These are phyloP conservation scores for Penicillium glabrum DNA, from an alignment of 2,329 filamentous ascomycete genomes.

Conservation along the genomic window DNA sequence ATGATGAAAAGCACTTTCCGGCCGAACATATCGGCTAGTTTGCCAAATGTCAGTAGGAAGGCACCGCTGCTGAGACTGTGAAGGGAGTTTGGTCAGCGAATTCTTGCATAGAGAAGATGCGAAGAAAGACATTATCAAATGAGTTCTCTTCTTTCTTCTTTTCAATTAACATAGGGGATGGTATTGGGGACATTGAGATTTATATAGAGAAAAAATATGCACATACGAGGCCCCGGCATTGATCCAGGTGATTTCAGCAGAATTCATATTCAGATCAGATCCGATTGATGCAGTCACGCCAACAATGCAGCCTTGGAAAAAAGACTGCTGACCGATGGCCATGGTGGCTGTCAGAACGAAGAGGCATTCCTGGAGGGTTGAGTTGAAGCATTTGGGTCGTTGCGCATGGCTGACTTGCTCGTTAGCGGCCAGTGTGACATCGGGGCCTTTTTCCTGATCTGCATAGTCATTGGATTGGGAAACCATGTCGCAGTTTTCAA, in stretches of 20 bases:
- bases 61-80: conserved; percentile 61
- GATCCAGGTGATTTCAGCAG: conserved; percentile 68
- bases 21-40: conserved; percentile 66
- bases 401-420: conserved; percentile 4
- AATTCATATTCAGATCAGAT: conserved; percentile 61
- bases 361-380: conserved; percentile 61
- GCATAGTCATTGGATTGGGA: background rate
- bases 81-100: conserved; percentile 7
- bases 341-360: conserved; percentile 68
- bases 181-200: background rate
- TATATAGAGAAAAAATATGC: background rate
- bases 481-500: background rate
- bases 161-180: background rate
- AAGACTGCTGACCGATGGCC: conserved; percentile 63
- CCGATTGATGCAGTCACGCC: conserved; percentile 65
- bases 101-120: background rate
- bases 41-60: conserved; percentile 66
- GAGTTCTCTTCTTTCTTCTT: background rate
- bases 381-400: conserved; percentile 52
- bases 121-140: background rate
- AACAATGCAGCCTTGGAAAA: conserved; percentile 59
- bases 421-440: conserved; percentile 1
- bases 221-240: conserved; percentile 59
- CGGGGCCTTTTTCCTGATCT: conserved; percentile 15
- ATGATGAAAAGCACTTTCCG: conserved; percentile 60